A percentile compares a stretch with the other conserved stretches of the same genome.
Conservation (phyloP, 1,284 basidiomycete genomes). For the Phenoliferia sp. region DNA sequence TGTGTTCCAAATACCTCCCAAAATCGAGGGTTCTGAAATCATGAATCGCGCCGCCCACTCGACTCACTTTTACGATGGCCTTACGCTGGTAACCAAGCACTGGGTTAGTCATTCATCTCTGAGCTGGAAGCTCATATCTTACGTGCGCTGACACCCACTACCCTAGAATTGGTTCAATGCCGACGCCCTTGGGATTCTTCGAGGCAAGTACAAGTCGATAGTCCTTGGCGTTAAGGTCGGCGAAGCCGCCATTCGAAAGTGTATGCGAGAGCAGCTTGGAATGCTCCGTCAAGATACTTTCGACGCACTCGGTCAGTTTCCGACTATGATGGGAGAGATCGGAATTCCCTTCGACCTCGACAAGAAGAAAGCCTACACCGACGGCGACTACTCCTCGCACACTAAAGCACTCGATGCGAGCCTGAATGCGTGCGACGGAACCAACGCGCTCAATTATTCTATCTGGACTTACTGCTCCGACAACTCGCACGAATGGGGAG, state of each 20-base stretch:
- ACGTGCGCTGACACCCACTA: neutral
- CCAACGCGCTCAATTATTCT: conserved; percentile 74
- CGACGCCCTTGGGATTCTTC: conserved; percentile 61
- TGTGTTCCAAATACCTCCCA: conserved; percentile 63
- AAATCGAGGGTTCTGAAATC: conserved; percentile 25
- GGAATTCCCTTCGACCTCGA: conserved; percentile 81
- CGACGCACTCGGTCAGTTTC: conserved; percentile 60
- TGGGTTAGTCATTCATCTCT: conserved; percentile 34
- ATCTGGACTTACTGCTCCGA: conserved; percentile 84
- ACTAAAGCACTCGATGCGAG: conserved; percentile 86
- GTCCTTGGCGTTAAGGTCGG: conserved; percentile 60
- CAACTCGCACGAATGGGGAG: conserved; percentile 78
- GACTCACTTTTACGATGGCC: conserved; percentile 91
- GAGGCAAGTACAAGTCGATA: conserved; percentile 68
- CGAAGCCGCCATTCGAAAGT: conserved; percentile 72
- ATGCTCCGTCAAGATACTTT: conserved; percentile 67
- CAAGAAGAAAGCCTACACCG: conserved; percentile 56
- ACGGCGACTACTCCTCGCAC: conserved; percentile 50
- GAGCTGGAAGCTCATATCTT: neutral
- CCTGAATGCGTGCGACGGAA: conserved; percentile 80
- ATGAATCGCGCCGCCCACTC: conserved; percentile 64
- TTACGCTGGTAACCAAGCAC: conserved; percentile 53
- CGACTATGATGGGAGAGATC: conserved; percentile 92
- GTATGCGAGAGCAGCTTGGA: conserved; percentile 75
- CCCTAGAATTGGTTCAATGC: conserved; percentile 81